These are phyloP conservation scores for Halenospora varia DNA, from an alignment of 495 filamentous ascomycete species.

Conservation along the genomic window DNA sequence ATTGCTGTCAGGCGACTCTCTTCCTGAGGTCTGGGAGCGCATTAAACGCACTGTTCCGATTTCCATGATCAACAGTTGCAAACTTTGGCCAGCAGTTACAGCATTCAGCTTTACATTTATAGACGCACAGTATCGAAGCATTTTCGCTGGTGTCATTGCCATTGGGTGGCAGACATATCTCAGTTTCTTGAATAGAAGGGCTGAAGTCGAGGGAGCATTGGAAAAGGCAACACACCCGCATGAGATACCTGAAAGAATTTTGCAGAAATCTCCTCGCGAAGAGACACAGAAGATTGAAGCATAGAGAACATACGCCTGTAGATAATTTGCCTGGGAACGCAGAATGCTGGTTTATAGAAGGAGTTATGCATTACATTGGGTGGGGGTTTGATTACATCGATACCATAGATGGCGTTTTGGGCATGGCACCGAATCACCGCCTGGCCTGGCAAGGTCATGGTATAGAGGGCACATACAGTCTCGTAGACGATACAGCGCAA, in stretches of 20 bases:
- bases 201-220: constrained; percentile 45
- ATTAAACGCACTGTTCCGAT: constrained; percentile 72
- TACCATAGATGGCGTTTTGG: too few relatives aligned
- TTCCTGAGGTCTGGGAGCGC: constrained; percentile 60
- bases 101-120: constrained; percentile 86
- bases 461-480: too few relatives aligned
- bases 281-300: background rate
- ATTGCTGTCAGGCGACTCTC: constrained; percentile 51
- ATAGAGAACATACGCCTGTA: too few relatives aligned
- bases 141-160: constrained; percentile 74
- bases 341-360: too few relatives aligned
- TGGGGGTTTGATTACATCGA: too few relatives aligned
- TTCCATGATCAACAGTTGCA: constrained; percentile 73
- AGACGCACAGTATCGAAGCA: constrained; percentile 67
- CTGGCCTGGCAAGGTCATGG: too few relatives aligned
- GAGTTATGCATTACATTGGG: too few relatives aligned
- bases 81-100: constrained; percentile 87
- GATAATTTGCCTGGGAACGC: too few relatives aligned
- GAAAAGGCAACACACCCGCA: background rate
- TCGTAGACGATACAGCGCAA: too few relatives aligned
- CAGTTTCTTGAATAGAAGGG: constrained; percentile 72
- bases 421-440: too few relatives aligned
- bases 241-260: background rate
- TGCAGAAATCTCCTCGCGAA: background rate
- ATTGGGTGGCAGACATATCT: constrained; percentile 93